Conservation (phyloP, 2,329 filamentous ascomycete genomes). For the Trichoderma oligosporum region DNA sequence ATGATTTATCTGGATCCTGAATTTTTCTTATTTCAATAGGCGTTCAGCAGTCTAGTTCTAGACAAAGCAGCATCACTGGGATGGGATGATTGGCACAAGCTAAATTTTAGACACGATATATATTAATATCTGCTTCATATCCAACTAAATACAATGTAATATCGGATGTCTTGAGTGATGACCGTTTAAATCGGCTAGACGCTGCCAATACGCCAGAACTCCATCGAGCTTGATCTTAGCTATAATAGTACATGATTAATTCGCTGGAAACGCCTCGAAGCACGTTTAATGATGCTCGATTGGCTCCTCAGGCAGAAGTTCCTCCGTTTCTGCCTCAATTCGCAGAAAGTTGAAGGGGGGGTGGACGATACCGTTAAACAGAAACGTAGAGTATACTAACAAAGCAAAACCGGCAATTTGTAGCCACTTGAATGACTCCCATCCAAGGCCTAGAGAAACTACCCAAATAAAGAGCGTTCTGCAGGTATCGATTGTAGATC, state of each 20-base stretch:
- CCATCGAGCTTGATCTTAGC: neutral
- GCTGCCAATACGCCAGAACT: constrained; percentile 1
- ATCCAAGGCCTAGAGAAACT: constrained; percentile 84
- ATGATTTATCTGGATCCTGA: neutral
- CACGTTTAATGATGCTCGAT: constrained; percentile 60
- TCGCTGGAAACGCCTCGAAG: neutral
- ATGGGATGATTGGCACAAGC: neutral
- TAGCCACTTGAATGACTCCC: constrained; percentile 97
- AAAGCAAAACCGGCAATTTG: constrained; percentile 85
- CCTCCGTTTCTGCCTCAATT: constrained; percentile 51
- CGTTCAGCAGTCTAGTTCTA: neutral
- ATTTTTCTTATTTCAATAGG: neutral
- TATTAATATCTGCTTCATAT: neutral
- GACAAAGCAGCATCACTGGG: neutral
- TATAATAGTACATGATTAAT: neutral
- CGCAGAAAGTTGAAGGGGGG: constrained; percentile 71
- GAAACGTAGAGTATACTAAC: constrained; percentile 91
- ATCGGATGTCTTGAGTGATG: neutral
- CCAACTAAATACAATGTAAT: neutral
- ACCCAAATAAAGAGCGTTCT: constrained; percentile 98
- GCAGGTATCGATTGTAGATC: constrained; percentile 96
- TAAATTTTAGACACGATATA: neutral
- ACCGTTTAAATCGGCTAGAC: neutral
- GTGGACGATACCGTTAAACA: constrained; percentile 91
- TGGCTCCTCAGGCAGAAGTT: constrained; percentile 75